A percentile compares a stretch with the other conserved stretches of the same genome.
These are phyloP conservation scores for Leccinum aurantiacum DNA, from an alignment of 768 basidiomycete species.

Conservation along the genomic window DNA sequence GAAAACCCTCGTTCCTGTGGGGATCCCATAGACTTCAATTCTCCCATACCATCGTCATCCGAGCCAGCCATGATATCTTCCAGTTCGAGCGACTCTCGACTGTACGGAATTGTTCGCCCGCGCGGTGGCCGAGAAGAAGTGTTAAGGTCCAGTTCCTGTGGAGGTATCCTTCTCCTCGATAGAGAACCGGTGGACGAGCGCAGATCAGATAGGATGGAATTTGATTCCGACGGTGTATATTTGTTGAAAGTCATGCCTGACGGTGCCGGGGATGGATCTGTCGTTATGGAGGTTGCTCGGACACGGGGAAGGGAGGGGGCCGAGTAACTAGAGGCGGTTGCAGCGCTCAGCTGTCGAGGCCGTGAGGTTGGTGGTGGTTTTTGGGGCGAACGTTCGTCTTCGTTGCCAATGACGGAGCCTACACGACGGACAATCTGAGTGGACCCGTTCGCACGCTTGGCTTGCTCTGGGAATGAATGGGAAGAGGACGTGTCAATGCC, in stretches of 20 bases:
- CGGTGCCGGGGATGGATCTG: conserved; percentile 24
- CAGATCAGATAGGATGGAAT: conserved; percentile 33
- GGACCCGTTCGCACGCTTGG: conserved; percentile 31
- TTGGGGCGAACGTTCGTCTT: conserved; percentile 37
- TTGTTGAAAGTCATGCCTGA: conserved; percentile 23
- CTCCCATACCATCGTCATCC: conserved; percentile 52
- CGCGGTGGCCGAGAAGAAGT: conserved; percentile 19
- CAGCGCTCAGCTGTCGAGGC: conserved; percentile 47
- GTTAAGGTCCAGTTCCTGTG: conserved; percentile 32
- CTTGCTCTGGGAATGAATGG: conserved; percentile 22
- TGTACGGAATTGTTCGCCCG: conserved; percentile 51
- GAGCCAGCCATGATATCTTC: conserved; percentile 74
- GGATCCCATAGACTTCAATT: conserved; percentile 34
- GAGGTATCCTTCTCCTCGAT: conserved; percentile 24
- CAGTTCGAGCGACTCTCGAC: conserved; percentile 69
- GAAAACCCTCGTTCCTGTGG: conserved; percentile 45
- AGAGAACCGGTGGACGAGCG: conserved; percentile 22
- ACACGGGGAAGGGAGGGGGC: conserved; percentile 27
- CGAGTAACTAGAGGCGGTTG: conserved; percentile 38
- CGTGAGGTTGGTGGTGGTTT: conserved; percentile 41
- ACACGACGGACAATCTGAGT: conserved; percentile 54
- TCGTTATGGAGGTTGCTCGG: conserved; percentile 36
- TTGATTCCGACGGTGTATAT: conserved; percentile 28
- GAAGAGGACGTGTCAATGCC: conserved; percentile 15
- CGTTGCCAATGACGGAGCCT: conserved; percentile 66